phyloP scores from a whole-genome alignment of 257 asterid species.

The Jacaranda mimosifolia region DNA sequence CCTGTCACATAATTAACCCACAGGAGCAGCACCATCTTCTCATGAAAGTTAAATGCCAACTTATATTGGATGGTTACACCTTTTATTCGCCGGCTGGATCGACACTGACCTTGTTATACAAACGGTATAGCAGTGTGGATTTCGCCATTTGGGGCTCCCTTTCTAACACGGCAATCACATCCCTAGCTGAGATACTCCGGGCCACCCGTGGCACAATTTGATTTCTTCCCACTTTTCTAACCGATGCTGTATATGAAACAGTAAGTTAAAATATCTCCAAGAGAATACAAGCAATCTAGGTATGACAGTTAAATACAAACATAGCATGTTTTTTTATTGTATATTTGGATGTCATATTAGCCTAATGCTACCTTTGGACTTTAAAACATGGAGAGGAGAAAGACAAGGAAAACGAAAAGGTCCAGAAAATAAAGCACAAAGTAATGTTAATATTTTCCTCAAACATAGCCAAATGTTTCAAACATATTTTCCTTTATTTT shows the following conservation, averaged over 20 bases:
- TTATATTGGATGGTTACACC: too few species aligned
- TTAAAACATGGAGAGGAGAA: too few species aligned
- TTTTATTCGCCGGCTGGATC: conserved; percentile 39
- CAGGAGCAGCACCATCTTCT: neutral
- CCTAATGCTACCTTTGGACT: neutral
- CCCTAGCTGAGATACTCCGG: conserved; percentile 77
- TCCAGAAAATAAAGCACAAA: too few species aligned
- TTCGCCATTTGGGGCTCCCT: conserved; percentile 96
- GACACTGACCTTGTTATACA: conserved; percentile 58
- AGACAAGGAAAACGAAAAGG: too few species aligned
- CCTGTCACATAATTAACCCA: neutral
- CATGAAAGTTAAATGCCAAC: neutral
- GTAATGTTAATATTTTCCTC: too few species aligned
- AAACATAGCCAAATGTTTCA: too few species aligned
- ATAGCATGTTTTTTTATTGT: neutral
- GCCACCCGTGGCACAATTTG: conserved; percentile 65
- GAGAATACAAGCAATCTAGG: neutral
- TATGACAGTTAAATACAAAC: neutral
- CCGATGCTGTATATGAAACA: conserved; percentile 48
- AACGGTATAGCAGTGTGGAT: conserved; percentile 68
- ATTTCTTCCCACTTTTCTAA: conserved; percentile 67
- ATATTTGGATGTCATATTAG: neutral
- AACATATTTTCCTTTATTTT: too few species aligned
- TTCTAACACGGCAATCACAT: conserved; percentile 82
- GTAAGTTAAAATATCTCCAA: neutral